Percentiles rank a stretch among this genome's conserved stretches.
Evolutionary conservation across 345 rosid genomes (phyloP).

Genomic region (Melaleuca alternifolia): DNA sequence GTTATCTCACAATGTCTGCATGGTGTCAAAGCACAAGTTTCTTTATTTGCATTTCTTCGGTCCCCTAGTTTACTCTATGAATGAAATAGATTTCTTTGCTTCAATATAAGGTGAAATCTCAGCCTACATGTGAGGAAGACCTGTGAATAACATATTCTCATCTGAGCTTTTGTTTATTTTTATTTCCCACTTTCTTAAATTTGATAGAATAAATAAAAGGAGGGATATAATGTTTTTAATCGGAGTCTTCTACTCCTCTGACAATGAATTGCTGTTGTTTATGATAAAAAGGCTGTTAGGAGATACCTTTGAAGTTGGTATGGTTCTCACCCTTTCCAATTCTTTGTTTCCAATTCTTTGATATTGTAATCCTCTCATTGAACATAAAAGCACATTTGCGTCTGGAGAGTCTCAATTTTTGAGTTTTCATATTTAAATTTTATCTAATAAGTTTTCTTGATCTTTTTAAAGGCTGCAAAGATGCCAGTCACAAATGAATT

Average conservation of each 20-base stretch:
- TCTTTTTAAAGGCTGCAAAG: constrained; percentile 47
- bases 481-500: constrained; percentile 52
- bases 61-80: not conserved
- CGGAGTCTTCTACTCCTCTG: not conserved
- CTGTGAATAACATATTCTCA: not conserved
- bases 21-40: not conserved
- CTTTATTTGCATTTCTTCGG: not conserved
- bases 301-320: not conserved
- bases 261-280: not conserved
- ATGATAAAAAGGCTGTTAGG: not conserved
- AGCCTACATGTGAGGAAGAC: not conserved
- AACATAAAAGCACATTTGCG: not conserved
- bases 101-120: not conserved
- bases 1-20: not conserved
- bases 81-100: not conserved
- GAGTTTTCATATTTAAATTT: not conserved
- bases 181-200: not conserved
- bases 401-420: not conserved
- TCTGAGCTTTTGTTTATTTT: not conserved
- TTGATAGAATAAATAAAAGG: not conserved
- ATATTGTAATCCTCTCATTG: not conserved
- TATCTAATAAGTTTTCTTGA: not conserved
- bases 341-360: not conserved
- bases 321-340: not conserved
- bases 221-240: not conserved